Base-by-base conservation (phyloP, 768 basidiomycete species). In the Symmetrospora coprosmae region DNA sequence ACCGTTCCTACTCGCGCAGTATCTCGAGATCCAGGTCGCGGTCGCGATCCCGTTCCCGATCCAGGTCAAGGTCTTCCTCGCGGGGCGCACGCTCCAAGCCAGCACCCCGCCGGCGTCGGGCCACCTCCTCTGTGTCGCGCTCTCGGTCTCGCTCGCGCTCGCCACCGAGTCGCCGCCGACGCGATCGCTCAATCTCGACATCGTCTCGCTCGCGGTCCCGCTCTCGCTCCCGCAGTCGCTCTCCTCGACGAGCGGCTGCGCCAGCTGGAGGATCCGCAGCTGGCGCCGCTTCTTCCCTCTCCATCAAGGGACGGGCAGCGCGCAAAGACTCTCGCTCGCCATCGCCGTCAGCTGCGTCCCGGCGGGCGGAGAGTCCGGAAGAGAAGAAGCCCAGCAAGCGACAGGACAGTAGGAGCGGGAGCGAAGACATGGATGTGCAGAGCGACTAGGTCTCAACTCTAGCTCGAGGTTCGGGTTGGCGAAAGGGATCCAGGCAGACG, bases 41-140 rank as follows among this genome's bases (percentile, higher is more conserved):
- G 52, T 16, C 13, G 47, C 55, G 14, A 34, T 59, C 31, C 16
- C 13, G 52, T 25, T 48, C 45, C 40, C 35, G 40, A 40, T 25
- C 45, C 49, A 34, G 46, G 31, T 34, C 47, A 61, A 50, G 27
- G 61, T 31, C 14, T 37, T 14, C 21, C 51, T 35, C 27, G 58
- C 37, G 31, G 40, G 45, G 28, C 27, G 35, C 46, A 16, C 27
- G 6, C 47, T 30, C 17, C 28, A 16, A 33, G 41, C 39, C 21
- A 4, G 43, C 41, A 11, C 27, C 31, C 21, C 31, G 19, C 13
- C 14, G 19, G 38, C 40, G 33, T 61, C 31, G 65, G 56, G 30
- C 62, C 50, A 8, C 60, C 38, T 46, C 62, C 48, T 11, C 28
- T 49, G 34, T 34, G 55, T 55, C 63, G 51, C 35, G 45, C 39